These are phyloP conservation scores for Penicillium arizonense DNA, from an alignment of 495 filamentous ascomycete species.

Conservation along the genomic window DNA sequence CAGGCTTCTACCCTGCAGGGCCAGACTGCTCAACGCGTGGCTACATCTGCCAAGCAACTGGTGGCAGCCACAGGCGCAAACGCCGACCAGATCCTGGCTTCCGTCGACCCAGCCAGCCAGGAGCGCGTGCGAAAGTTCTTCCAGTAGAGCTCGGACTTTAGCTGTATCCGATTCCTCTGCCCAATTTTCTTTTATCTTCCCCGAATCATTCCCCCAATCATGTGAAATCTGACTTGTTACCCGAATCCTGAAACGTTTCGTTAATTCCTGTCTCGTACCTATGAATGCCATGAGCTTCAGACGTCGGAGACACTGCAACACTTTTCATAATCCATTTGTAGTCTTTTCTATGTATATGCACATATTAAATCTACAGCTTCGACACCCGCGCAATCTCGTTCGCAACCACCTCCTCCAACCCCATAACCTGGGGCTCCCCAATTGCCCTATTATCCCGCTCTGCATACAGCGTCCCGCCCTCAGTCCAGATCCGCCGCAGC, in stretches of 20 bases:
- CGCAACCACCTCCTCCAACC: conserved; percentile 40
- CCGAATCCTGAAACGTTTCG: conserved; percentile 21
- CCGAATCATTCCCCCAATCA: conserved; percentile 22
- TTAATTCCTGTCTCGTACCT: conserved; percentile 20
- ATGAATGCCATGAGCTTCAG: conserved; percentile 11
- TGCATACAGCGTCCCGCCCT: conserved; percentile 68
- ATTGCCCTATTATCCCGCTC: conserved; percentile 63
- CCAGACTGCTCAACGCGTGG: conserved; percentile 69
- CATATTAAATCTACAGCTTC: conserved; percentile 6
- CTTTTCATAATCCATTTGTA: background rate
- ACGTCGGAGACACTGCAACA: background rate
- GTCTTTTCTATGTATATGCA: conserved; percentile 1
- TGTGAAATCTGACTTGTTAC: conserved; percentile 26
- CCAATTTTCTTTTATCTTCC: conserved; percentile 11
- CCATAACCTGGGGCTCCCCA: conserved; percentile 43
- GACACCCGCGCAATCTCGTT: conserved; percentile 25
- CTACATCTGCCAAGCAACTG: conserved; percentile 69
- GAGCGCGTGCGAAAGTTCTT: conserved; percentile 72
- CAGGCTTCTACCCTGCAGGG: conserved; percentile 89
- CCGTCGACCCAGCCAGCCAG: conserved; percentile 73
- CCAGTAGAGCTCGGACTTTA: conserved; percentile 38
- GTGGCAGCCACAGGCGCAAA: conserved; percentile 68
- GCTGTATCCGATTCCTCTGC: conserved; percentile 19
- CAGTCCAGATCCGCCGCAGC: conserved; percentile 66
- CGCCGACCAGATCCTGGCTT: conserved; percentile 64